Percentiles rank a stretch among this genome's conserved stretches.
Conservation (phyloP, 805 yeast species). For the Candida vaughaniae region DNA sequence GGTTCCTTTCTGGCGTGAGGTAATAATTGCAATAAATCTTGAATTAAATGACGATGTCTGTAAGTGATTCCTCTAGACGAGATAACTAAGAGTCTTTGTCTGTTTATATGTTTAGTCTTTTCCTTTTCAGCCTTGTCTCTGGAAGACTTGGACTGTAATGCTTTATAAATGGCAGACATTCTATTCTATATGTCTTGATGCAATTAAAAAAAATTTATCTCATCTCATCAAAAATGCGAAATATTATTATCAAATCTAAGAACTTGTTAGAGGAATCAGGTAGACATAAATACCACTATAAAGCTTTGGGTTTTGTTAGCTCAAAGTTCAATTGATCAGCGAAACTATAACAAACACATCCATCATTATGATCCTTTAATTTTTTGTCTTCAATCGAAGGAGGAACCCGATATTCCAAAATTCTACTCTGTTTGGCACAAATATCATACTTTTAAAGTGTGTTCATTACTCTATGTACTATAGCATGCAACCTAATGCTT, state of each 20-base stretch:
- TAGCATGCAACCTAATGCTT: slow-evolving; percentile 21
- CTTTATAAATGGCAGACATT: slow-evolving; percentile 49
- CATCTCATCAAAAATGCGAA: slow-evolving; percentile 13
- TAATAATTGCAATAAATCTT: slow-evolving; percentile 71
- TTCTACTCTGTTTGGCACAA: too few relatives aligned
- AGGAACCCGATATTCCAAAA: too few relatives aligned
- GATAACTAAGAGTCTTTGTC: slow-evolving; percentile 83
- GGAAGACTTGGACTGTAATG: slow-evolving; percentile 44
- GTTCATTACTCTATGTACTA: slow-evolving; percentile 1
- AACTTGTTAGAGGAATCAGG: too few relatives aligned
- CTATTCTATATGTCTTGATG: too few relatives aligned
- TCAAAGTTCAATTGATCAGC: too few relatives aligned
- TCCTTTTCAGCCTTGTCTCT: slow-evolving; percentile 47
- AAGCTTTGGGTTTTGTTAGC: too few relatives aligned
- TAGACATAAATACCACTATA: too few relatives aligned
- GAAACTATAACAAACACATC: too few relatives aligned
- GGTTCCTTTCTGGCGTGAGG: slow-evolving; percentile 98
- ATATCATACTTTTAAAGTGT: neutral
- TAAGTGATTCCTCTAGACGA: slow-evolving; percentile 94
- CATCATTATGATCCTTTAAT: too few relatives aligned
- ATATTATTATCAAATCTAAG: too few relatives aligned
- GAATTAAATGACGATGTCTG: slow-evolving; percentile 92
- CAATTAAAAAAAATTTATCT: slow-evolving; percentile 10
- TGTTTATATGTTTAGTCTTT: slow-evolving; percentile 61
- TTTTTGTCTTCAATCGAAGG: too few relatives aligned